Evolutionary conservation across 2,329 filamentous ascomycete species (phyloP).

Genomic region (Fusarium heterosporum): DNA sequence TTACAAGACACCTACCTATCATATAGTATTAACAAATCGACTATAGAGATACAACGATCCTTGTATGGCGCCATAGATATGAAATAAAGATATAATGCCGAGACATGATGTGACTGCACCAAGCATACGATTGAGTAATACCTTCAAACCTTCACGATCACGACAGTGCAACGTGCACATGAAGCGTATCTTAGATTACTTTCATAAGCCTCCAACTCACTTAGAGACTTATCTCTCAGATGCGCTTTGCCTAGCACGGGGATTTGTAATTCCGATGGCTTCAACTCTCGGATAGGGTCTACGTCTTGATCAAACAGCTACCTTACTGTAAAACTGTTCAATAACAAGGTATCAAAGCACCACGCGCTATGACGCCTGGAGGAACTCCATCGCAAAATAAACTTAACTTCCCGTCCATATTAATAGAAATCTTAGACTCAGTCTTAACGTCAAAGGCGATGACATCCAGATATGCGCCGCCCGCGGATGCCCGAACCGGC

Average conservation of each 20-base stretch:
- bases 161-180: too few relatives aligned
- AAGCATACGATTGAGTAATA: neutral
- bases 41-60: neutral
- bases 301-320: neutral
- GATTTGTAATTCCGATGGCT: too few relatives aligned
- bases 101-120: neutral
- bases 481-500: slow-evolving; percentile 19
- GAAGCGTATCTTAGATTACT: neutral
- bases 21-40: neutral
- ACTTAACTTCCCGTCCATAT: neutral
- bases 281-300: too few relatives aligned
- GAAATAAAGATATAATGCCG: neutral
- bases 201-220: neutral
- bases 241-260: neutral
- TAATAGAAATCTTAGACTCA: neutral
- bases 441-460: neutral
- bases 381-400: neutral
- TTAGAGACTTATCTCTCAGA: neutral
- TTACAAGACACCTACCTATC: too few relatives aligned
- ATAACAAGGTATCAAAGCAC: neutral
- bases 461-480: neutral
- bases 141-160: too few relatives aligned
- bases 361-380: neutral
- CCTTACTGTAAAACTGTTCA: neutral
- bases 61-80: neutral